These are phyloP conservation scores for Lathyrus sativus DNA, from an alignment of 306 rosid genomes.

Conservation along the genomic window DNA sequence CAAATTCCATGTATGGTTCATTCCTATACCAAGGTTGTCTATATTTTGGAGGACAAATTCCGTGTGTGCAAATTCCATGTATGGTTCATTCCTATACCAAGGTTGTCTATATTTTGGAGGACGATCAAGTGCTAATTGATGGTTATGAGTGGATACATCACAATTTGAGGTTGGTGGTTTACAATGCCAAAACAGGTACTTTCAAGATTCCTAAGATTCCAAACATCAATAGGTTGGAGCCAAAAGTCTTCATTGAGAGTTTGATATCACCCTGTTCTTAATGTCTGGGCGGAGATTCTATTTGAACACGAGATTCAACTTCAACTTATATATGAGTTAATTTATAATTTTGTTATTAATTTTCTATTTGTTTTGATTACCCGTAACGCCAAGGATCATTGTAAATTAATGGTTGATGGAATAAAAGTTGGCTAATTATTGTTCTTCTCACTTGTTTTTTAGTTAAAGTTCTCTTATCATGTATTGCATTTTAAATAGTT, in stretches of 20 bases:
- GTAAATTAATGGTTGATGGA: not conserved
- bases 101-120: no score
- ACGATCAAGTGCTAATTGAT: no score
- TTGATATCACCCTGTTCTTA: not conserved
- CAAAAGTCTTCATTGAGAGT: not conserved
- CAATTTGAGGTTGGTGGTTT: no score
- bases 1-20: slow-evolving; percentile 41
- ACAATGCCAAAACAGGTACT: no score
- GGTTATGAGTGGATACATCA: no score
- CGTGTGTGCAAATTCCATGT: no score
- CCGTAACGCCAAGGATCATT: not conserved
- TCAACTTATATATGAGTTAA: not conserved
- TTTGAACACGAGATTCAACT: not conserved
- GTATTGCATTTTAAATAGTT: no score
- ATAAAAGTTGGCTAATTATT: not conserved
- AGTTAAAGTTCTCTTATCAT: not conserved
- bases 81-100: no score
- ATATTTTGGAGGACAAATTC: no score
- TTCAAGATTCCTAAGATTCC: not conserved
- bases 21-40: slow-evolving; percentile 33
- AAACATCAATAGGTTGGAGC: not conserved
- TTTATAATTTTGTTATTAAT: no score
- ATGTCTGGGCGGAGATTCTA: not conserved
- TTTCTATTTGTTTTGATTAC: not conserved
- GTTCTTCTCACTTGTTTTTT: not conserved